Conservation (phyloP, 2,329 filamentous ascomycete species). For the Microcyclospora tardicrescens region DNA sequence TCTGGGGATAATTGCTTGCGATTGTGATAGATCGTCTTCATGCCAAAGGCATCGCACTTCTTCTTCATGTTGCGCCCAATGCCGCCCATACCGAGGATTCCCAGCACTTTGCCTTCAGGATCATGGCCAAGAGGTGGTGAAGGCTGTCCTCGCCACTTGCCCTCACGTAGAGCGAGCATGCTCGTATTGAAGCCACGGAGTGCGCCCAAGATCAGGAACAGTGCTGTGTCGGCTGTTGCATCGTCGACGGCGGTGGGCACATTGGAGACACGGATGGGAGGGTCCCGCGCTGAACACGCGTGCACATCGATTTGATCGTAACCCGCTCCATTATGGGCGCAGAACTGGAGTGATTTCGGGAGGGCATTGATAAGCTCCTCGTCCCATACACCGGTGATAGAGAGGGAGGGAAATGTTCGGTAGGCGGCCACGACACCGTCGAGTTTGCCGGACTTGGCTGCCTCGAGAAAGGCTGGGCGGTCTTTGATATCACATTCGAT, state of each 20-base stretch:
- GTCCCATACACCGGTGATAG: constrained; percentile 57
- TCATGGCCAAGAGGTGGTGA: constrained; percentile 54
- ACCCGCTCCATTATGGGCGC: constrained; percentile 49
- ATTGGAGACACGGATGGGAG: constrained; percentile 58
- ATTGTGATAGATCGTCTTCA: constrained; percentile 65
- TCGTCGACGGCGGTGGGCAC: constrained; percentile 71
- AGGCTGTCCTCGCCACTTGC: constrained; percentile 51
- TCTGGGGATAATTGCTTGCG: constrained; percentile 47
- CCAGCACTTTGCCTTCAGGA: constrained; percentile 63
- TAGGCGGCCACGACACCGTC: constrained; percentile 54
- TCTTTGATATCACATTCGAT: constrained; percentile 47
- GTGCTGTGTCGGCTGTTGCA: constrained; percentile 66
- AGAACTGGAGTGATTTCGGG: constrained; percentile 26
- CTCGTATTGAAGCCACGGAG: constrained; percentile 58
- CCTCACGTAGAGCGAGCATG: constrained; percentile 52
- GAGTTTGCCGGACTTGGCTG: constrained; percentile 52
- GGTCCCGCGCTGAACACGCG: constrained; percentile 51
- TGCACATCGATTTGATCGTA: constrained; percentile 71
- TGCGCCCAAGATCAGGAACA: constrained; percentile 71
- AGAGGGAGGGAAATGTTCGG: constrained; percentile 54
- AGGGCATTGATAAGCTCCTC: constrained; percentile 49
- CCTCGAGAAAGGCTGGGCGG: constrained; percentile 54
- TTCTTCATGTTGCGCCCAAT: constrained; percentile 66
- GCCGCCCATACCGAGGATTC: constrained; percentile 76
- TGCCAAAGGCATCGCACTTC: constrained; percentile 63